Percentiles rank a stretch among this genome's conserved stretches.
phyloP scores from a whole-genome alignment of 306 rosid genomes.

The Ochetophila trinervis region DNA sequence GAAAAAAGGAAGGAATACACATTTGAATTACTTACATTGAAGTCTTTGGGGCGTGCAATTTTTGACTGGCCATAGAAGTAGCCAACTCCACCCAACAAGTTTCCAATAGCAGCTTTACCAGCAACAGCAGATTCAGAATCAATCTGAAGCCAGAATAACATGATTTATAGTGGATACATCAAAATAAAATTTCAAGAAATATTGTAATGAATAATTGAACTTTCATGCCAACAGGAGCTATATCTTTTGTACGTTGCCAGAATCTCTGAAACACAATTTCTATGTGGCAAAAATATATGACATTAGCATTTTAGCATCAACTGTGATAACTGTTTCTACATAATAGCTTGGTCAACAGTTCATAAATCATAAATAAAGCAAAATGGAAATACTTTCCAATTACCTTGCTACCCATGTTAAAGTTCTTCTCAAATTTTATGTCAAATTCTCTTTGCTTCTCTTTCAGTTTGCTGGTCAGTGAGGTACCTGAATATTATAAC shows the following conservation, averaged over 20 bases:
- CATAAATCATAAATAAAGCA: neutral
- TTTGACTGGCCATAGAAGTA: conserved; percentile 93
- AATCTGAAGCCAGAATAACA: conserved; percentile 53
- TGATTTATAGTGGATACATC: conserved; percentile 11
- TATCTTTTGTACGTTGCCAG: no score
- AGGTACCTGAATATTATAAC: conserved; percentile 50
- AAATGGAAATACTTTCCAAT: conserved; percentile 3
- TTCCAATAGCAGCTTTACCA: conserved; percentile 88
- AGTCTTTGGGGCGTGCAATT: conserved; percentile 51
- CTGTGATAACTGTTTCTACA: neutral
- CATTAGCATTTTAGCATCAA: neutral
- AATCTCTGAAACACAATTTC: neutral
- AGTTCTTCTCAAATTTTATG: conserved; percentile 57
- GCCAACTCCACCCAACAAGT: conserved; percentile 90
- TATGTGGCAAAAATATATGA: neutral
- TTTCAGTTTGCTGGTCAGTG: conserved; percentile 65
- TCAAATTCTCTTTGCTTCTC: conserved; percentile 81
- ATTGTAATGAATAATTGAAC: neutral
- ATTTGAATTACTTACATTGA: conserved; percentile 49
- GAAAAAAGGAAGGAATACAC: conserved; percentile 8
- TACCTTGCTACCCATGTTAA: conserved; percentile 71
- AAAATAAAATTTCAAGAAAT: conserved; percentile 17
- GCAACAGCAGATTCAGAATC: conserved; percentile 66
- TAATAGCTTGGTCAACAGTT: neutral
- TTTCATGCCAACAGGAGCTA: neutral